Percentiles rank a stretch among this genome's conserved stretches.
Conservation (phyloP, 129 eudicot genomes). For the Lactuca saligna region DNA sequence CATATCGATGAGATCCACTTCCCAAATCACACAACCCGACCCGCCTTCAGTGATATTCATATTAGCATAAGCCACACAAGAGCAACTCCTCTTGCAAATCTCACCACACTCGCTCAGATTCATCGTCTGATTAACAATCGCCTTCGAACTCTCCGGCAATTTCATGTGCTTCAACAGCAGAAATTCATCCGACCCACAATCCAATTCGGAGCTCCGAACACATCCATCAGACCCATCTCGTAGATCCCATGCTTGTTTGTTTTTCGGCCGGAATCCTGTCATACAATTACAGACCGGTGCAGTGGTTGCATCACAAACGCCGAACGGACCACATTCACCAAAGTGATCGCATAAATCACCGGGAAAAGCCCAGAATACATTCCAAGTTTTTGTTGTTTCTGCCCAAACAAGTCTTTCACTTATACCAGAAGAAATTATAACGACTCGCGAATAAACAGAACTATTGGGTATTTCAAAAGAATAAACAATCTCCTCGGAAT, state of each 20-base stretch:
- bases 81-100: too few species aligned
- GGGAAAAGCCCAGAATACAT: slow-evolving; percentile 42
- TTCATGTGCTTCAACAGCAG: too few species aligned
- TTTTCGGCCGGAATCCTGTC: slow-evolving; percentile 41
- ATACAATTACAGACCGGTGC: slow-evolving; percentile 47
- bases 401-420: slow-evolving; percentile 14
- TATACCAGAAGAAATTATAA: slow-evolving; percentile 35
- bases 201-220: too few species aligned
- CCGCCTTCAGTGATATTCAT: too few species aligned
- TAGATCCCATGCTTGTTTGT: slow-evolving; percentile 38
- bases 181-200: too few species aligned
- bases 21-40: too few species aligned
- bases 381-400: slow-evolving; percentile 26
- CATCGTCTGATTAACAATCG: too few species aligned
- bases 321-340: slow-evolving; percentile 44
- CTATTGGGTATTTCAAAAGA: slow-evolving; percentile 14
- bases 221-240: slow-evolving; percentile 64
- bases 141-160: too few species aligned
- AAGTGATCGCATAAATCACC: slow-evolving; percentile 51
- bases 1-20: too few species aligned
- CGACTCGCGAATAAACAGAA: slow-evolving; percentile 34
- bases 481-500: not conserved
- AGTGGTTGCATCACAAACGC: slow-evolving; percentile 39
- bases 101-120: too few species aligned
- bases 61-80: too few species aligned